Percentiles rank a stretch among this genome's conserved stretches.
phyloP scores from a whole-genome alignment of 257 asterid species.

The Nemophila menziesii region DNA sequence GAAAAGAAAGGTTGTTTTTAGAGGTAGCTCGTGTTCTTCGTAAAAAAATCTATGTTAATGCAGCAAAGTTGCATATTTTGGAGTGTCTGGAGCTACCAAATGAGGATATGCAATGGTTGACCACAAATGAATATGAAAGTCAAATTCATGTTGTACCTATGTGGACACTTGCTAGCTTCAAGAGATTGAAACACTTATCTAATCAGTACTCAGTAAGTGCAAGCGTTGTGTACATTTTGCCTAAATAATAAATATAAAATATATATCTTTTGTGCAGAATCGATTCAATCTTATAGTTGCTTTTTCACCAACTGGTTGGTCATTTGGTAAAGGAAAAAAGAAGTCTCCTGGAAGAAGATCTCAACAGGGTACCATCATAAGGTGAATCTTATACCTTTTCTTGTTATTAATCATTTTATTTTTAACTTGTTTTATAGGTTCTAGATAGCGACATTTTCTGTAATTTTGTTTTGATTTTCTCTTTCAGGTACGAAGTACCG shows the following conservation, averaged over 20 bases:
- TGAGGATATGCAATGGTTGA: slow-evolving; percentile 84
- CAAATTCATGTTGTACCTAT: slow-evolving; percentile 91
- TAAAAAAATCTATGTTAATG: slow-evolving; percentile 63
- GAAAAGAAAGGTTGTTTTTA: slow-evolving; percentile 75
- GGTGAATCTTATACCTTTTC: slow-evolving; percentile 28
- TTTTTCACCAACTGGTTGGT: slow-evolving; percentile 95
- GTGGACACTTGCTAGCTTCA: slow-evolving; percentile 85
- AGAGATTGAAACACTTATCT: slow-evolving; percentile 61
- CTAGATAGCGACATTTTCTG: no score
- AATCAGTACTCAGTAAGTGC: slow-evolving; percentile 59
- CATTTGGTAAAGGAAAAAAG: slow-evolving; percentile 77
- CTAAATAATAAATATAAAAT: background rate
- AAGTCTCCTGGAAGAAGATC: slow-evolving; percentile 73
- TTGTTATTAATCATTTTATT: no score
- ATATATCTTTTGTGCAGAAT: slow-evolving; percentile 25
- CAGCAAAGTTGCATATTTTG: slow-evolving; percentile 68
- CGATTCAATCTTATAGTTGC: slow-evolving; percentile 66
- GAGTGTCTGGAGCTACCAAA: slow-evolving; percentile 57
- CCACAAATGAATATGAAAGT: slow-evolving; percentile 74
- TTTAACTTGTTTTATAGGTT: no score
- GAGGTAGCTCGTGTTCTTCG: slow-evolving; percentile 82
- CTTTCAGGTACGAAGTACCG: slow-evolving; percentile 85
- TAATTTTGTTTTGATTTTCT: no score
- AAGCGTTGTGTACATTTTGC: background rate
- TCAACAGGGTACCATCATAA: slow-evolving; percentile 93